phyloP scores from a whole-genome alignment of 495 filamentous ascomycete genomes.

The Neurospora sp. region DNA sequence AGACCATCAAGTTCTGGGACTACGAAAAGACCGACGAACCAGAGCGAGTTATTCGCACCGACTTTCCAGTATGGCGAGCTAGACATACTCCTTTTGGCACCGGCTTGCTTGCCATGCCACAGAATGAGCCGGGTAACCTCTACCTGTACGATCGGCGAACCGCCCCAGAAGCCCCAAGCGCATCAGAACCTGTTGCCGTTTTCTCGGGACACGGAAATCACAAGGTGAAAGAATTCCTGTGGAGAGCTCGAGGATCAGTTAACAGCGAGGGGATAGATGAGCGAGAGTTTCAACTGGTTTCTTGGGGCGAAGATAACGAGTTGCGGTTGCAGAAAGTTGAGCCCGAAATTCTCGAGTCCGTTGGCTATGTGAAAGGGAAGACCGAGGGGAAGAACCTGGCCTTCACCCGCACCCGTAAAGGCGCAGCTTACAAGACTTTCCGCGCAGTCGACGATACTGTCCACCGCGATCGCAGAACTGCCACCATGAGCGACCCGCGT shows the following conservation, averaged over 20 bases:
- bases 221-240: slow-evolving; percentile 89
- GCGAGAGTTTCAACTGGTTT: slow-evolving; percentile 86
- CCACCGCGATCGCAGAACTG: slow-evolving; percentile 29
- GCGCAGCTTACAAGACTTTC: slow-evolving; percentile 79
- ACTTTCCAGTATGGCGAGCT: slow-evolving; percentile 86
- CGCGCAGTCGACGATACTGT: slow-evolving; percentile 49
- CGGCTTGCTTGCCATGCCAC: slow-evolving; percentile 84
- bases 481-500: slow-evolving; percentile 42
- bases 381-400: slow-evolving; percentile 54
- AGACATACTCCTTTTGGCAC: slow-evolving; percentile 89
- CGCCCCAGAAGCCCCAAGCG: slow-evolving; percentile 24
- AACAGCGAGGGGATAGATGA: slow-evolving; percentile 62
- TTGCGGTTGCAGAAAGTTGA: slow-evolving; percentile 71
- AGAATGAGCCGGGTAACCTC: slow-evolving; percentile 72
- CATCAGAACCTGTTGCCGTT: slow-evolving; percentile 51
- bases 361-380: slow-evolving; percentile 69
- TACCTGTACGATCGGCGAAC: slow-evolving; percentile 73
- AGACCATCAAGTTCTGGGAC: slow-evolving; percentile 92
- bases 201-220: slow-evolving; percentile 73
- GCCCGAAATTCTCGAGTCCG: slow-evolving; percentile 48
- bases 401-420: slow-evolving; percentile 73
- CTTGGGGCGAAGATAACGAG: slow-evolving; percentile 81
- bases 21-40: slow-evolving; percentile 56
- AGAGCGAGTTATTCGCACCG: slow-evolving; percentile 64
- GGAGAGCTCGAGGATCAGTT: slow-evolving; percentile 71